Conservation (phyloP, 805 yeast species). For the Cyberlindnera japonica region DNA sequence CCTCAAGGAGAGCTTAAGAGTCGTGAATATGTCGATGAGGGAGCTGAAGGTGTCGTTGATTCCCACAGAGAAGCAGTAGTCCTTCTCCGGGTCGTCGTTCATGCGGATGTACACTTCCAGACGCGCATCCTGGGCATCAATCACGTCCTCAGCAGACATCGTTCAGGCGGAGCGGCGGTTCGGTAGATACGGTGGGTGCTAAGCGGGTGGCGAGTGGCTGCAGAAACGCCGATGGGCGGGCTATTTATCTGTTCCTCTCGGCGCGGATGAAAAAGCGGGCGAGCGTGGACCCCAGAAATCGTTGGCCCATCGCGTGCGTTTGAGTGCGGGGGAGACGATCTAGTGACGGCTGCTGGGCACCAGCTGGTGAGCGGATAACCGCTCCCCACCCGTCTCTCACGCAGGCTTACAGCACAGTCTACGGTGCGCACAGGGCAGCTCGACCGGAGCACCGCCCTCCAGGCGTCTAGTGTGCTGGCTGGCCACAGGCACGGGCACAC, state of each 20-base stretch:
- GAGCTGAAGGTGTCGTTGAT: slow-evolving; percentile 55
- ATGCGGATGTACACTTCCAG: slow-evolving; percentile 55
- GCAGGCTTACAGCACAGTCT: too few relatives aligned
- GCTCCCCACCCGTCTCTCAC: too few relatives aligned
- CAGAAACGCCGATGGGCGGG: neutral
- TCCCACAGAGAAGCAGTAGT: slow-evolving; percentile 80
- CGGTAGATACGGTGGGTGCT: neutral
- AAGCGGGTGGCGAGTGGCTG: neutral
- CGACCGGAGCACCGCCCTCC: too few relatives aligned
- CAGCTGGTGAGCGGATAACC: too few relatives aligned
- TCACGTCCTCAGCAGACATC: slow-evolving; percentile 16
- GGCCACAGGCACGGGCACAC: too few relatives aligned
- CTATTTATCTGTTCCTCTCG: too few relatives aligned
- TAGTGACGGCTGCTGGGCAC: too few relatives aligned
- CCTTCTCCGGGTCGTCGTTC: slow-evolving; percentile 81
- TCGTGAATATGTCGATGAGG: slow-evolving; percentile 56
- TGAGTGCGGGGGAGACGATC: slow-evolving; percentile 1
- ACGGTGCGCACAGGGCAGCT: too few relatives aligned
- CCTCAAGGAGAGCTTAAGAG: slow-evolving; percentile 69
- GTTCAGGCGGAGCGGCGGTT: neutral
- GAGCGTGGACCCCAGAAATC: slow-evolving; percentile 1
- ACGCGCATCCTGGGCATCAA: slow-evolving; percentile 26
- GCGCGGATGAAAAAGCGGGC: slow-evolving; percentile 6
- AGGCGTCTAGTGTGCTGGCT: too few relatives aligned
- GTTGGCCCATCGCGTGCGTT: too few relatives aligned